Conservation (phyloP, 768 basidiomycete genomes). For the Xerocomus potaroensis region DNA sequence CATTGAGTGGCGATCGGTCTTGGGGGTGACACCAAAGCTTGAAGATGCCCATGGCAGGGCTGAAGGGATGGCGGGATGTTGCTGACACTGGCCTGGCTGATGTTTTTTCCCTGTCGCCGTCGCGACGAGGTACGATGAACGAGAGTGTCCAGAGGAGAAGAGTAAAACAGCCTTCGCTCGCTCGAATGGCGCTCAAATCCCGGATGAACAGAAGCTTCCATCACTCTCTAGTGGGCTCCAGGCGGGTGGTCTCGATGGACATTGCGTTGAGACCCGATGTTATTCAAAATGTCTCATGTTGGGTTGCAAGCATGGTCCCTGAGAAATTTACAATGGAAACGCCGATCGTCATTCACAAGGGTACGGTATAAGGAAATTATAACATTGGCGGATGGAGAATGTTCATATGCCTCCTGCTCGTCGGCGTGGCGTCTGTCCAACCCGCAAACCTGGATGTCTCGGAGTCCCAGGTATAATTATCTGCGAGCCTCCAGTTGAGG, state of each 20-base stretch:
- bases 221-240: slow-evolving; percentile 9
- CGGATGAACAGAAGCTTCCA: slow-evolving; percentile 11
- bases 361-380: not conserved
- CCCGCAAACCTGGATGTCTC: slow-evolving; percentile 61
- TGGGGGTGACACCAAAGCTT: slow-evolving; percentile 5
- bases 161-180: slow-evolving; percentile 31
- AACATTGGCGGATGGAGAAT: too few relatives aligned
- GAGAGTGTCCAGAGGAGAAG: slow-evolving; percentile 59
- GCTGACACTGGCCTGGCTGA: not conserved
- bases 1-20: slow-evolving; percentile 4
- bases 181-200: slow-evolving; percentile 17
- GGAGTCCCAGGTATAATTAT: slow-evolving; percentile 82
- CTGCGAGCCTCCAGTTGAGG: slow-evolving; percentile 52
- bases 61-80: slow-evolving; percentile 7
- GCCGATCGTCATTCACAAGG: not conserved
- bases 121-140: slow-evolving; percentile 50
- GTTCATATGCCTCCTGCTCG: slow-evolving; percentile 62
- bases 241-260: slow-evolving; percentile 1
- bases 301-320: slow-evolving; percentile 1
- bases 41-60: slow-evolving; percentile 6
- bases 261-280: slow-evolving; percentile 5
- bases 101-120: slow-evolving; percentile 28
- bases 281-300: slow-evolving; percentile 1
- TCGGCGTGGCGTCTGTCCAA: slow-evolving; percentile 73
- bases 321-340: slow-evolving; percentile 6